A percentile compares a stretch with the other conserved stretches of the same genome.
Conservation (phyloP, 148 eudicot species). For the Rhododendron williamsianum region DNA sequence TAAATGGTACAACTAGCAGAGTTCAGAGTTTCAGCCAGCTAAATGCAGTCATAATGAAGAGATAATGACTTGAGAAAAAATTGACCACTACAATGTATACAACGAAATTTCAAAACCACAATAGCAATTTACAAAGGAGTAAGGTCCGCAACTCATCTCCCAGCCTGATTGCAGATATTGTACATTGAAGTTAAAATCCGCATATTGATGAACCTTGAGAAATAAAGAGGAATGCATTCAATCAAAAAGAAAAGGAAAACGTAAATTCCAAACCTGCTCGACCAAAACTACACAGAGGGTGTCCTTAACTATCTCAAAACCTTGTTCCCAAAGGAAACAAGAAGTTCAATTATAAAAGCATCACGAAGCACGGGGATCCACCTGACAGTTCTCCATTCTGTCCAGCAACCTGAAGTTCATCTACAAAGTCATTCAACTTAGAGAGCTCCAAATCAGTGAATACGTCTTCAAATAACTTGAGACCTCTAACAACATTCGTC, state of each 20-base stretch:
- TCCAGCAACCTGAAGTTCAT: constrained; percentile 73
- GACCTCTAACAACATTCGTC: constrained; percentile 93
- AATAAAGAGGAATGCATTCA: constrained; percentile 4
- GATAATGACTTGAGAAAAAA: neutral
- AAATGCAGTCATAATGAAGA: neutral
- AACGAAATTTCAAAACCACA: neutral
- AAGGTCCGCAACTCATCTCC: neutral
- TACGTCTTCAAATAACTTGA: constrained; percentile 75
- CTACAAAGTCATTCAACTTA: constrained; percentile 56
- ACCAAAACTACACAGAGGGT: constrained; percentile 32
- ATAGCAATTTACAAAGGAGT: too few species aligned
- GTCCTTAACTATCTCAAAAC: constrained; percentile 42
- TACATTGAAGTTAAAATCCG: neutral
- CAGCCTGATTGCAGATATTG: neutral
- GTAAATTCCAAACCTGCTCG: constrained; percentile 42
- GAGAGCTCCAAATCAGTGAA: constrained; percentile 66
- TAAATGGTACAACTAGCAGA: neutral
- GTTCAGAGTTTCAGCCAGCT: neutral
- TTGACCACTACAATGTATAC: neutral
- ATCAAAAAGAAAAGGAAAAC: constrained; percentile 1
- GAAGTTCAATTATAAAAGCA: constrained; percentile 10
- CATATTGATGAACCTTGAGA: neutral
- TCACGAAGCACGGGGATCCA: constrained; percentile 15
- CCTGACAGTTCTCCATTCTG: constrained; percentile 89
- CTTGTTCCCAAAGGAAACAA: constrained; percentile 34